Evolutionary conservation across 2,329 filamentous ascomycete species (phyloP).

Genomic region (Endocalyx cinctus): DNA sequence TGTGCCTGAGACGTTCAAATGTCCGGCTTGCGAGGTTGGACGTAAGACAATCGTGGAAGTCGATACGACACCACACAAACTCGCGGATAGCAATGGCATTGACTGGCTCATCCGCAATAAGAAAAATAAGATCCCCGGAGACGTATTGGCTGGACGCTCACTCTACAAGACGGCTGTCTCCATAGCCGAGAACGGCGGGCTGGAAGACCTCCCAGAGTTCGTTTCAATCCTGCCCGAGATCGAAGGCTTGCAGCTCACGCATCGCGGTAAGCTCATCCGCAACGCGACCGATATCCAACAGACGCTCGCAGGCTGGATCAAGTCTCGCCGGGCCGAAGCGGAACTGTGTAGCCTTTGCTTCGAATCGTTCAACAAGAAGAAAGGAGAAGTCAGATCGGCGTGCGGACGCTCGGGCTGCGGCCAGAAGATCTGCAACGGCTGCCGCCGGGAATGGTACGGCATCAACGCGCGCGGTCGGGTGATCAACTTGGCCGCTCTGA

Average conservation of each 20-base stretch:
- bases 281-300: constrained; percentile 33
- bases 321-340: constrained; percentile 31
- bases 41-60: constrained; percentile 30
- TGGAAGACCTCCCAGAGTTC: constrained; percentile 28
- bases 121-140: constrained; percentile 25
- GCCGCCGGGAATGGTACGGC: constrained; percentile 41
- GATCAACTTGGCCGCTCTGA: constrained; percentile 43
- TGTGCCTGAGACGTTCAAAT: constrained; percentile 30
- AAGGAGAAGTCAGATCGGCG: constrained; percentile 33
- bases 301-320: constrained; percentile 32
- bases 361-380: constrained; percentile 27
- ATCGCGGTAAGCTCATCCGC: constrained; percentile 36
- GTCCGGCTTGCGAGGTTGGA: constrained; percentile 34
- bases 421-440: constrained; percentile 38
- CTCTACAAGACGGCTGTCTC: constrained; percentile 36
- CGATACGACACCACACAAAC: constrained; percentile 31
- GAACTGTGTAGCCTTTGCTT: constrained; percentile 44
- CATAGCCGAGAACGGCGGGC: constrained; percentile 26
- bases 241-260: constrained; percentile 18
- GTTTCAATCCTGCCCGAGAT: constrained; percentile 31
- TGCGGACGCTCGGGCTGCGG: constrained; percentile 42
- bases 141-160: constrained; percentile 34
- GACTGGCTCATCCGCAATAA: constrained; percentile 41
- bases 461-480: constrained; percentile 37
- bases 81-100: constrained; percentile 36